Base-by-base conservation (phyloP, 208 protist genomes). In the Acanthamoeba royreba region DNA sequence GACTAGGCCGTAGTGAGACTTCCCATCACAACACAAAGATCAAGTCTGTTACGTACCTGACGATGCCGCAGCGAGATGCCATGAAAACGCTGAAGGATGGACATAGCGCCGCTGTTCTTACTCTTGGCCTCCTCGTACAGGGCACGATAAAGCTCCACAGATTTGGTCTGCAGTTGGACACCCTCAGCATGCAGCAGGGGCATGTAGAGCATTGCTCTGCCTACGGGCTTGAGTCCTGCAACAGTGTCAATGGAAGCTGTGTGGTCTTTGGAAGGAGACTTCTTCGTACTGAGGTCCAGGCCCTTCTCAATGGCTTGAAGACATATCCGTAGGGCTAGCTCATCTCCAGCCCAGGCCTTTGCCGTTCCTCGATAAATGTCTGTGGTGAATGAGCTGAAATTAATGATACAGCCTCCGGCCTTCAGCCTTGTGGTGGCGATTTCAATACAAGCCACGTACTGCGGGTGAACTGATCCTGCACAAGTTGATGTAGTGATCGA, bases 161-260 rank as follows among this genome's bases (percentile, higher is more conserved):
- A 90, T 38, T 66, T 38, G 46, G 46, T 38, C 53, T 90, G 83
- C n/a, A 90, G 53, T 4, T 28, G 33, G 2, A n/a, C 31, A 38
- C 66, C 83, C n/a, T 90, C 83, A 4, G 83, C 83, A 53, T 90
- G 83, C 2, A 90, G 83, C 25, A 90, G 38, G 11, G 83, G 83
- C 83, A 90, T 90, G 83, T 90, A 90, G 7, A 90, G 83, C 83
- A 90, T 90, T 22, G 83, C 83, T 7, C 83, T 28, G 19, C 52
- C 83, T 35, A 90, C 83, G 4, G 83, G 83, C 53, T 66, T 61
- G 22, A 90, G 22, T 35, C 66, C 83, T 90, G 46, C 4, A 8
- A 11, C 58, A 43, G 31, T 11, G 47, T 31, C 45, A 88, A 63
- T 9, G 11, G 33, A 74, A n/a, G n/a, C n/a, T n/a, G n/a, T n/a